Evolutionary conservation across 1,139 yeast genomes (phyloP), one percentile per base, ranked within the genome.

Genomic region (Eremothecium gossypii): DNA sequence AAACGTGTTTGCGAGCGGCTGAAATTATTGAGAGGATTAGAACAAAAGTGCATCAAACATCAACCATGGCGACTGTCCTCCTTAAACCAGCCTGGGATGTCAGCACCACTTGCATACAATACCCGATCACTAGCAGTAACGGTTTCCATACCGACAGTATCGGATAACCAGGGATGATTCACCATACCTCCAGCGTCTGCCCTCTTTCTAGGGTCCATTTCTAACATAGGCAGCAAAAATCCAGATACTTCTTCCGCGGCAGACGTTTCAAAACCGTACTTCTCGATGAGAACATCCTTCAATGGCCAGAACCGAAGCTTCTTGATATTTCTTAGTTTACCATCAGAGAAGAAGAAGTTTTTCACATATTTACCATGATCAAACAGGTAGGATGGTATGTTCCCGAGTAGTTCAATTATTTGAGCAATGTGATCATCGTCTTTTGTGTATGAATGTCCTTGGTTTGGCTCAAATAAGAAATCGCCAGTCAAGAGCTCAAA

Each of bases 371-470:
- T 68, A 44, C 85, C 79, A 48, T 71, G 69, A 31, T 66, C 60
- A 39, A 79, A 61, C 45, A 71, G 59, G 40, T 64, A 65, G 1
- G 67, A 46, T 2, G 89, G 87, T 53, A 77, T 71, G 23, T 66
- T 67, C 4, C 86, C 83, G 38, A 79, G 49, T 11, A 82, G 61
- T 56, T 82, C 91, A 32, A 81, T 71, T 23, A 81, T 78, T 57
- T 80, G 87, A 0, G 87, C 87, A 49, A 81, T 65, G 58, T 81
- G 87, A 53, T 81, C 89, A 50, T 80, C 89, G 57, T 80, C 83
- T 52, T 79, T 78, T 36, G 72, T 65, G 54, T 78, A 80, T 11
- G 68, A 61, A 39, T 64, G 69, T 0, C 70, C 69, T 41, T 65
- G 61, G 32, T 62, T 63, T 1, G 89, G 89, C 61, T 80, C 86